phyloP scores from a whole-genome alignment of 148 eudicot genomes.

The Rhododendron molle region DNA sequence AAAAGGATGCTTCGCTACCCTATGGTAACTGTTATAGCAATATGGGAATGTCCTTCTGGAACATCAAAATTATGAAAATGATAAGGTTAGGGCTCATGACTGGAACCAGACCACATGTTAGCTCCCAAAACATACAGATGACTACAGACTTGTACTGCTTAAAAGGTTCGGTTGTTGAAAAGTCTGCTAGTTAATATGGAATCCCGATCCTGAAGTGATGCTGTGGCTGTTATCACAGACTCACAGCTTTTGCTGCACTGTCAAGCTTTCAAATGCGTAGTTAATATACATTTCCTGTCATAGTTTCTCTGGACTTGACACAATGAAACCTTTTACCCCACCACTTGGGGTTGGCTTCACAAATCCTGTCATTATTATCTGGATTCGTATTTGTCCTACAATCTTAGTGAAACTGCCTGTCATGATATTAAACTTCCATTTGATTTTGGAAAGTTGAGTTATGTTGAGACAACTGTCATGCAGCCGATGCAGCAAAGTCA shows the following conservation, averaged over 20 bases:
- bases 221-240: not conserved
- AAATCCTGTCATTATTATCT: not conserved
- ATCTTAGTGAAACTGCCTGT: not conserved
- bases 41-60: not conserved
- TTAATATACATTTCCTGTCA: not conserved
- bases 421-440: not conserved
- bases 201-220: not conserved
- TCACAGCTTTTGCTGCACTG: not conserved
- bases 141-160: not conserved
- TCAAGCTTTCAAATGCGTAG: not conserved
- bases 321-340: not conserved
- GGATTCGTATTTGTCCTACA: not conserved
- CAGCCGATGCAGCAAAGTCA: conserved; percentile 80
- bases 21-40: not conserved
- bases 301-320: not conserved
- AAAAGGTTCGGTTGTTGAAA: not conserved
- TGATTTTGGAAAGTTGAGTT: conserved; percentile 1
- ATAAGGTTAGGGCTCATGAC: not conserved
- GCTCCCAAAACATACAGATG: not conserved
- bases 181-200: not conserved
- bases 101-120: not conserved
- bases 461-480: conserved; percentile 16
- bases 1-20: not conserved
- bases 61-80: not conserved
- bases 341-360: not conserved